Conservation (phyloP, 2,329 filamentous ascomycete genomes). For the Pseudogymnoascus sp. region DNA sequence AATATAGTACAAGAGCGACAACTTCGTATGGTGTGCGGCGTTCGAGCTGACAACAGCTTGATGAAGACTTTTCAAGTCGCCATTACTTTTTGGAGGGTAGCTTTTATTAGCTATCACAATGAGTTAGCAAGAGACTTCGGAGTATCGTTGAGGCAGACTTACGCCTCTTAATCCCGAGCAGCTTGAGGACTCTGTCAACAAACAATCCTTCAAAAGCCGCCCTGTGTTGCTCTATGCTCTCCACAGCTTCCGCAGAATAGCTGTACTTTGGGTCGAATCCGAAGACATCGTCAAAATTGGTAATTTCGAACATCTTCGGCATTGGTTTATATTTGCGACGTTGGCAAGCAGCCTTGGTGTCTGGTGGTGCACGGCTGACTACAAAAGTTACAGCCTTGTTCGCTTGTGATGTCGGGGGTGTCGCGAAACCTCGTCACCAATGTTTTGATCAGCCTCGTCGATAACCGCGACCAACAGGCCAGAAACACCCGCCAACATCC, state of each 20-base stretch:
- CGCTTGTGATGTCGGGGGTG: neutral
- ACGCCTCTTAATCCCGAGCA: slow-evolving; percentile 66
- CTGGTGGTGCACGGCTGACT: slow-evolving; percentile 2
- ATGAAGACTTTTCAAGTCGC: slow-evolving; percentile 62
- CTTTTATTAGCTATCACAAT: slow-evolving; percentile 44
- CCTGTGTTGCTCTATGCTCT: slow-evolving; percentile 59
- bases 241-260: slow-evolving; percentile 54
- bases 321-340: slow-evolving; percentile 4
- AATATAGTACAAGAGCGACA: slow-evolving; percentile 77
- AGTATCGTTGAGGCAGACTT: slow-evolving; percentile 20
- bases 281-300: slow-evolving; percentile 63
- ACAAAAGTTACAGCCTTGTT: slow-evolving; percentile 8
- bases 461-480: neutral
- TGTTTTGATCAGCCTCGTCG: slow-evolving; percentile 6
- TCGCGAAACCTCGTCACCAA: slow-evolving; percentile 2
- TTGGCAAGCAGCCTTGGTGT: slow-evolving; percentile 5
- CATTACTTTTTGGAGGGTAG: slow-evolving; percentile 68
- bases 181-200: slow-evolving; percentile 68
- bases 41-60: slow-evolving; percentile 58
- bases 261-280: slow-evolving; percentile 50
- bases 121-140: neutral
- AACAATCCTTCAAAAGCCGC: slow-evolving; percentile 67
- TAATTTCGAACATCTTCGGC: slow-evolving; percentile 52
- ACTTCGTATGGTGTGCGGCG: slow-evolving; percentile 67
- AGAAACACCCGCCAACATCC: neutral